These are phyloP conservation scores for Albizia julibrissin DNA, from an alignment of 306 rosid genomes.

Conservation along the genomic window DNA sequence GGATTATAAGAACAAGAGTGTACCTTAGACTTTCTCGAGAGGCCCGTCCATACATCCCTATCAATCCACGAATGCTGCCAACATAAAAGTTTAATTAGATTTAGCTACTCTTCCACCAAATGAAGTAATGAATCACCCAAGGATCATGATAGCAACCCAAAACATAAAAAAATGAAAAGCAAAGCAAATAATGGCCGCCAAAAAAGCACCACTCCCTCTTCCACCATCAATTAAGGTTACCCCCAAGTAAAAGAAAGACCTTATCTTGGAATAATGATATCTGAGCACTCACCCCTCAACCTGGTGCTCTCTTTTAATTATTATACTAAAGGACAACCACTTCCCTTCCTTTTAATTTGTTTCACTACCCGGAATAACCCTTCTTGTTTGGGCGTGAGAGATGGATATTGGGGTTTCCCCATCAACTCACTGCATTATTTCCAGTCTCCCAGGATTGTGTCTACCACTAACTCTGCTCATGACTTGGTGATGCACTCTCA, in stretches of 20 bases:
- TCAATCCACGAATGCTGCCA: slow-evolving; percentile 27
- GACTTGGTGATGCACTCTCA: slow-evolving; percentile 31
- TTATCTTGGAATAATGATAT: slow-evolving; percentile 24
- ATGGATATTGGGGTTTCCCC: background rate
- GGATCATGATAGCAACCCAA: slow-evolving; percentile 24
- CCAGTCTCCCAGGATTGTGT: slow-evolving; percentile 30
- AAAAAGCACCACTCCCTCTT: slow-evolving; percentile 27
- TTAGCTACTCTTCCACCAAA: slow-evolving; percentile 29
- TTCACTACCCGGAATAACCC: slow-evolving; percentile 2
- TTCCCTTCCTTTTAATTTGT: background rate
- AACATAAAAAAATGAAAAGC: background rate
- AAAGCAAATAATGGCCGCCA: slow-evolving; percentile 21
- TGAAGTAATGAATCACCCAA: slow-evolving; percentile 26
- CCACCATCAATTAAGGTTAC: slow-evolving; percentile 27
- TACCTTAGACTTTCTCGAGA: background rate
- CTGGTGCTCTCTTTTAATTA: slow-evolving; percentile 43
- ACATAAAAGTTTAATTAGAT: background rate
- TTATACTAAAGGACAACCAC: background rate
- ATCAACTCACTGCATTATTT: slow-evolving; percentile 2
- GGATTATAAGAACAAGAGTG: background rate
- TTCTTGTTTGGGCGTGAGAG: background rate
- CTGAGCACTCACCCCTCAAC: slow-evolving; percentile 38
- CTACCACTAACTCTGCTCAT: slow-evolving; percentile 29
- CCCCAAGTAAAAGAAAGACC: slow-evolving; percentile 26
- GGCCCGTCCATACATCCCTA: slow-evolving; percentile 8